phyloP scores from a whole-genome alignment of 2,329 filamentous ascomycete species.

The Xylariales sp. region DNA sequence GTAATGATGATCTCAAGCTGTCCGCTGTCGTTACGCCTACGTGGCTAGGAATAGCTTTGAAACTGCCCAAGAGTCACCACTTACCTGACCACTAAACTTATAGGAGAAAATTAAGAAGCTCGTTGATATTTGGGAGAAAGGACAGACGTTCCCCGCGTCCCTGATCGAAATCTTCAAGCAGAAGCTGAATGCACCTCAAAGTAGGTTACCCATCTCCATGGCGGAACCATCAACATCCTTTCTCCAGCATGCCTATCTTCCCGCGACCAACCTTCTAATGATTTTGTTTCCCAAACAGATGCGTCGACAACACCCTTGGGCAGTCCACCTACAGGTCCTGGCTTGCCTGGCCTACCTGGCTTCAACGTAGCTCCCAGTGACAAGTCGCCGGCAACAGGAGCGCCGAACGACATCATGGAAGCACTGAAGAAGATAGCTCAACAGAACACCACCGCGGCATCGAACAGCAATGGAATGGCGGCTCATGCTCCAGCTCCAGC shows the following conservation, averaged over 20 bases:
- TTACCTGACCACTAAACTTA: conserved; percentile 42
- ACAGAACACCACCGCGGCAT: conserved; percentile 55
- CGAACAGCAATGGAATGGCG: conserved; percentile 36
- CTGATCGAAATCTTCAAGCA: conserved; percentile 81
- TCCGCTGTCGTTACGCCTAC: conserved; percentile 1
- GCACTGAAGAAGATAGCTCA: conserved; percentile 77
- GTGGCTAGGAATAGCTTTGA: background rate
- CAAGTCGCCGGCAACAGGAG: conserved; percentile 30
- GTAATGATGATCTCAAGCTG: background rate
- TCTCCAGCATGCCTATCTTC: no score
- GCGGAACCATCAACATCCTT: no score
- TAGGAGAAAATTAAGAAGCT: conserved; percentile 96
- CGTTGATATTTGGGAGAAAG: conserved; percentile 96
- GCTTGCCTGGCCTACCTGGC: conserved; percentile 31
- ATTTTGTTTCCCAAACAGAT: no score
- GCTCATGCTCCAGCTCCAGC: conserved; percentile 36
- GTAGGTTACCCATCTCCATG: conserved; percentile 48
- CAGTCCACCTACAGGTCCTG: conserved; percentile 47
- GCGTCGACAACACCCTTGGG: conserved; percentile 68
- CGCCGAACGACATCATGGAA: conserved; percentile 65
- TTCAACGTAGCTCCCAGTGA: conserved; percentile 32
- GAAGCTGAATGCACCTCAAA: conserved; percentile 62
- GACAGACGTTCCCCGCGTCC: conserved; percentile 77
- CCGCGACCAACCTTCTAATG: no score
- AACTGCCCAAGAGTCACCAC: conserved; percentile 16